Conservation (phyloP, 208 protist species). For the Leishmania major region DNA sequence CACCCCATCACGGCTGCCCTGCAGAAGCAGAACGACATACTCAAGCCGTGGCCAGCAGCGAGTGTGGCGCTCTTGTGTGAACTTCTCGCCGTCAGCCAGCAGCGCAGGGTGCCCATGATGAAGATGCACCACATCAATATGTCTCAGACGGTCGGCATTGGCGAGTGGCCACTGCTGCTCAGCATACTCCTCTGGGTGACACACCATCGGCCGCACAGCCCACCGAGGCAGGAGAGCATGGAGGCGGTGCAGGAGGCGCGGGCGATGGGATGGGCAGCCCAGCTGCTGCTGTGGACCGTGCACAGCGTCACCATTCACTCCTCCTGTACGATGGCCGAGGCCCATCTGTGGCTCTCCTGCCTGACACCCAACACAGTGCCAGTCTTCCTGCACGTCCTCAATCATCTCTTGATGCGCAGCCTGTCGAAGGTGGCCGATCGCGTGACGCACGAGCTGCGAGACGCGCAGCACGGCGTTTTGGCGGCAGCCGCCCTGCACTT, state of each 20-base stretch:
- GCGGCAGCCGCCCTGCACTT: conserved; percentile 63
- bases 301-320: conserved; percentile 83
- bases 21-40: conserved; percentile 42
- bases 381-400: conserved; percentile 84
- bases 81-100: conserved; percentile 68
- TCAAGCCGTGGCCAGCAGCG: conserved; percentile 34
- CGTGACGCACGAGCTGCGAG: conserved; percentile 68
- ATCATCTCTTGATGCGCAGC: conserved; percentile 81
- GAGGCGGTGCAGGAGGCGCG: conserved; percentile 21
- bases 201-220: conserved; percentile 24
- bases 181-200: conserved; percentile 81
- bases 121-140: conserved; percentile 90
- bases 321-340: conserved; percentile 71
- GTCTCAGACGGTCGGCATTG: conserved; percentile 39
- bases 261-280: conserved; percentile 72
- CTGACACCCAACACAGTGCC: conserved; percentile 68
- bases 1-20: conserved; percentile 55
- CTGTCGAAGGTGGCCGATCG: conserved; percentile 87
- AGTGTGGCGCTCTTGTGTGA: conserved; percentile 71
- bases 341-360: conserved; percentile 62
- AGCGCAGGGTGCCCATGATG: conserved; percentile 69
- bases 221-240: background rate
- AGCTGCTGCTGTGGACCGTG: conserved; percentile 82
- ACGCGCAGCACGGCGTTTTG: conserved; percentile 62
- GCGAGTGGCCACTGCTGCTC: conserved; percentile 87